phyloP scores from a whole-genome alignment of 352 stramenopile species.

The Globisporangium lucens region DNA sequence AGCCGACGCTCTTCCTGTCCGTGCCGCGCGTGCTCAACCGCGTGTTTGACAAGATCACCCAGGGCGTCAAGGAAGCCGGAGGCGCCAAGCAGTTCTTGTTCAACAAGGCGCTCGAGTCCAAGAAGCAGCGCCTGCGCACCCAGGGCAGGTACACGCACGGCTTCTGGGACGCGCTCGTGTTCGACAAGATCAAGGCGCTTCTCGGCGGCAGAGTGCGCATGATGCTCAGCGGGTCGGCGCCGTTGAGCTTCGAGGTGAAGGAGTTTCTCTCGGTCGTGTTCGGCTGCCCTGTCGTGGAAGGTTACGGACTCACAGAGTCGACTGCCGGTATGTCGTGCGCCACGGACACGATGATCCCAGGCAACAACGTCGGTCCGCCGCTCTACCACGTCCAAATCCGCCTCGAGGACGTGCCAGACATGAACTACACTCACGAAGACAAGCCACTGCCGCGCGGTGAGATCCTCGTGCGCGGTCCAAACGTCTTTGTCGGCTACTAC shows the following conservation, averaged over 20 bases:
- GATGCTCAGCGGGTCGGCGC: constrained; percentile 93
- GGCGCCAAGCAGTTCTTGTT: constrained; percentile 91
- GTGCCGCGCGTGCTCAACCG: constrained; percentile 95
- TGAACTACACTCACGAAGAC: constrained; percentile 90
- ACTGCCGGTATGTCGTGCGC: constrained; percentile 37
- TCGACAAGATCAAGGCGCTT: constrained; percentile 91
- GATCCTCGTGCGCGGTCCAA: constrained; percentile 82
- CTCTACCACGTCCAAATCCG: constrained; percentile 86
- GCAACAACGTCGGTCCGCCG: constrained; percentile 91
- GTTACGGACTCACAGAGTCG: constrained; percentile 94
- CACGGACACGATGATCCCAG: constrained; percentile 28
- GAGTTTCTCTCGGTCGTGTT: constrained; percentile 94
- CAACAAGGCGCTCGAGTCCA: constrained; percentile 73
- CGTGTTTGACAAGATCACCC: constrained; percentile 93
- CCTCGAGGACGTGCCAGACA: constrained; percentile 94
- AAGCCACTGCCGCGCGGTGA: constrained; percentile 65
- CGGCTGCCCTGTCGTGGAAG: constrained; percentile 88
- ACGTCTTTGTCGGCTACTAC: constrained; percentile 93
- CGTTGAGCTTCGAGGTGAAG: constrained; percentile 90
- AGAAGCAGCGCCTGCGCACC: constrained; percentile 37
- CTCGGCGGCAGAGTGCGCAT: constrained; percentile 88
- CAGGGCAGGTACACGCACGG: constrained; percentile 38
- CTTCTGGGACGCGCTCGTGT: constrained; percentile 95
- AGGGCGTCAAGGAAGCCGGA: constrained; percentile 61
- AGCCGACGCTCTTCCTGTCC: constrained; percentile 88